Evolutionary conservation across 2,329 filamentous ascomycete genomes (phyloP), one percentile per base, ranked within the genome.

Genomic region (Sporothrix inflata): DNA sequence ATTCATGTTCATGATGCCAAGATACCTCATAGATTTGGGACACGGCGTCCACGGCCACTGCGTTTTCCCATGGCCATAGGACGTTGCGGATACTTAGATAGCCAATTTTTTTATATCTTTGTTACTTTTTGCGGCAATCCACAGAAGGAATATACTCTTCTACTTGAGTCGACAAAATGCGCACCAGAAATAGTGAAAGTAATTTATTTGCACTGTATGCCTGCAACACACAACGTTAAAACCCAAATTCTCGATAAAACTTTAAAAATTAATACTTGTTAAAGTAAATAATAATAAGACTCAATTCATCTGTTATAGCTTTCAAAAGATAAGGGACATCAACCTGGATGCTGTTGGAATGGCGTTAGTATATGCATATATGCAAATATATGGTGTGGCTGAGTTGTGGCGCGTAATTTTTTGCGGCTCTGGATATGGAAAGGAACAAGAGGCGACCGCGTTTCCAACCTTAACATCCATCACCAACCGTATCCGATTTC

Each of bases 11-110:
- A 63, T 47, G 45, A 67, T 73, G 55, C 30, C 61, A 74, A 51
- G 51, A 73, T 74, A 74, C 69, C 72, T 73, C 47, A 71, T 74
- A 75, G 71, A 75, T 66, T 73, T 71, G 73, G 73, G 67, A 66
- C 53, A 65, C 30, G 42, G 72, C 60, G 66, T 60, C 65, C 51
- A 49, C 38, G 72, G 72, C 27, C 38, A 40, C 63, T 66, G 51
- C 42, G 11, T 55, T 42, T 40, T 69, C 42, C 14, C 21, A 12
- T 49, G 55, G 34, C 34, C 38, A 70, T 4, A 40, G 67, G 61
- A 61, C n/a, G 63, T 34, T 71, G 6, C 27, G 66, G 66, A 69
- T 53, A 16, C 34, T 55, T 53, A 49, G 55, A 49, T 42, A 30
- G 6, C 21, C 21, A 12, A 1, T 63, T 55, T 45, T 49, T 60